Evolutionary conservation across 192 early-diverging fungal species (phyloP).

Genomic region (Podila clonocystis): DNA sequence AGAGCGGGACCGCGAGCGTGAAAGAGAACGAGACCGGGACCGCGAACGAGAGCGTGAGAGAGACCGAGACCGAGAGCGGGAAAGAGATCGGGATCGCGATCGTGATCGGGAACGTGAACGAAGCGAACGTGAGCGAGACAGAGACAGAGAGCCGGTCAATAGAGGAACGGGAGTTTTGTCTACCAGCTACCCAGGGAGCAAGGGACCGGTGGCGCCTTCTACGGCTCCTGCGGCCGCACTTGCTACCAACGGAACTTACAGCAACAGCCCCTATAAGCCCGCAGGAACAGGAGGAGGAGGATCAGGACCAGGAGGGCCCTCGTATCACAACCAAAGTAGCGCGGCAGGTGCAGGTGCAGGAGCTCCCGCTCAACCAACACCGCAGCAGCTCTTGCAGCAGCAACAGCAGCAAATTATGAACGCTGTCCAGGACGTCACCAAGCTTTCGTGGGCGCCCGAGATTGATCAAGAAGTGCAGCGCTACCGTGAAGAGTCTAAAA

Average conservation of each 20-base stretch:
- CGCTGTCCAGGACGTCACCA: conserved; percentile 42
- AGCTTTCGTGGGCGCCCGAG: conserved; percentile 46
- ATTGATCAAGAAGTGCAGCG: conserved; percentile 39
- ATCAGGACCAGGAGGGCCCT: neutral
- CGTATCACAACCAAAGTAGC: neutral
- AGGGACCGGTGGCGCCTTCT: neutral
- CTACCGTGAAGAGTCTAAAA: conserved; percentile 43
- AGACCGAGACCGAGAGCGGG: conserved; percentile 29
- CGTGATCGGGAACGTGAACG: conserved; percentile 9
- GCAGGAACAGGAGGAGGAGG: neutral
- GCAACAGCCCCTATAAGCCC: neutral
- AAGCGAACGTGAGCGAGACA: conserved; percentile 17
- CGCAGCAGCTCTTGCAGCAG: conserved; percentile 44
- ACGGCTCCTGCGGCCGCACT: neutral
- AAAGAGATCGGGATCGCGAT: conserved; percentile 32
- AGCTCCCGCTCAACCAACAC: conserved; percentile 16
- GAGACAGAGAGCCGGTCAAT: conserved; percentile 17
- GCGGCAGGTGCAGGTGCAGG: conserved; percentile 1
- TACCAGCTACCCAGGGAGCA: neutral
- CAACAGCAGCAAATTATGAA: conserved; percentile 52
- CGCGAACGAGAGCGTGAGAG: conserved; percentile 10
- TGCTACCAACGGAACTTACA: neutral
- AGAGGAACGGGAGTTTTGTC: neutral
- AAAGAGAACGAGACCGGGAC: conserved; percentile 10
- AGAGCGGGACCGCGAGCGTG: conserved; percentile 14